Percentiles rank a stretch among this genome's conserved stretches.
These are phyloP conservation scores for Sutorius australiensis DNA, from an alignment of 768 basidiomycete species.

Conservation along the genomic window DNA sequence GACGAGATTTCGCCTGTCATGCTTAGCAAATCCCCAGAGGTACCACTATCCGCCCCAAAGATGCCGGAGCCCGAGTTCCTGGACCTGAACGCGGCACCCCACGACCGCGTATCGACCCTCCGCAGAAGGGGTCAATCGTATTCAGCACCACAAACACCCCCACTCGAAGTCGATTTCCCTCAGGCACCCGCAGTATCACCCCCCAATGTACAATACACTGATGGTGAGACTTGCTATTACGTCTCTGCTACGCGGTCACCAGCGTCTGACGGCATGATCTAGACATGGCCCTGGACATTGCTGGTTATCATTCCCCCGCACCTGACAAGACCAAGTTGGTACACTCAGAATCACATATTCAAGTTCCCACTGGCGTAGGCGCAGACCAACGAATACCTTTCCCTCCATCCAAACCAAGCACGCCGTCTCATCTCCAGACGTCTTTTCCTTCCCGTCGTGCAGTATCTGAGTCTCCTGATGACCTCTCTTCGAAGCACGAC, in stretches of 20 bases:
- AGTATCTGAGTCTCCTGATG: constrained; percentile 61
- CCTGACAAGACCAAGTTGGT: constrained; percentile 1
- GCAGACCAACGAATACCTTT: constrained; percentile 16
- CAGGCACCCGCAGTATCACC: constrained; percentile 40
- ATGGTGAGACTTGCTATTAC: constrained; percentile 37
- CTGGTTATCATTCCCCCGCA: constrained; percentile 63
- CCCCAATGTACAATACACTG: constrained; percentile 60
- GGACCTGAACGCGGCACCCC: constrained; percentile 61
- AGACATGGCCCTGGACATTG: constrained; percentile 80
- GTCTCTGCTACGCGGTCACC: background rate
- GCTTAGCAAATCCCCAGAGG: constrained; percentile 15
- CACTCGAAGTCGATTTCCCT: constrained; percentile 42
- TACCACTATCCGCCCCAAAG: constrained; percentile 8
- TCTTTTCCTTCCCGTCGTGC: constrained; percentile 45
- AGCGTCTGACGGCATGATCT: constrained; percentile 5
- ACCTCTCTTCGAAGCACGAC: constrained; percentile 26
- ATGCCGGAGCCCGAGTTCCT: constrained; percentile 74
- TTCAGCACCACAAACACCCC: constrained; percentile 30
- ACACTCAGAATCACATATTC: constrained; percentile 9
- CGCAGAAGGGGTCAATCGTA: constrained; percentile 25
- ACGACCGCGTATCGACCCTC: constrained; percentile 13
- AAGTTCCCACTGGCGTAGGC: constrained; percentile 3
- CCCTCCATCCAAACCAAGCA: constrained; percentile 17
- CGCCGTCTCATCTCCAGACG: constrained; percentile 24
- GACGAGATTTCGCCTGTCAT: constrained; percentile 28